Evolutionary conservation across 179 eudicot genomes (phyloP).

Genomic region (Gypsophila paniculata): DNA sequence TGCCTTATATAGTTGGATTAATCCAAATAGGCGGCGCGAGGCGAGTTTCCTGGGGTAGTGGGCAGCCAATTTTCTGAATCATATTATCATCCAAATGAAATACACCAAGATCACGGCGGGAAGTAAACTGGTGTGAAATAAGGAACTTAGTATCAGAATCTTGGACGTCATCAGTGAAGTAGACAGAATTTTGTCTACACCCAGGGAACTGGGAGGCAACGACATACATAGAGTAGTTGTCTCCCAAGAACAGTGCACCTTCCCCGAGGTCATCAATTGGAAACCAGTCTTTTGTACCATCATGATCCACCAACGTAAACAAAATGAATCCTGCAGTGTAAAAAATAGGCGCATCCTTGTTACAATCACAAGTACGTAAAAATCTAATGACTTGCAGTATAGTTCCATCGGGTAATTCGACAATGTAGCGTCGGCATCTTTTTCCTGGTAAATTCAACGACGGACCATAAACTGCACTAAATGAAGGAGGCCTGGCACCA

Average conservation of each 20-base stretch:
- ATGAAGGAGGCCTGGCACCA: background rate
- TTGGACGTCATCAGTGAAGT: constrained; percentile 18
- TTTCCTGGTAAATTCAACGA: background rate
- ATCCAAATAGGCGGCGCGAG: constrained; percentile 22
- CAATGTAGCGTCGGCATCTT: constrained; percentile 22
- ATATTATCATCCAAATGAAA: background rate
- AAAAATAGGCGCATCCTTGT: background rate
- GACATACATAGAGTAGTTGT: constrained; percentile 17
- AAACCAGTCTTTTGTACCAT: background rate
- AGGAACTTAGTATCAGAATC: constrained; percentile 12
- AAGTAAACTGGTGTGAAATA: constrained; percentile 6
- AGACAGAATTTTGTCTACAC: constrained; percentile 15
- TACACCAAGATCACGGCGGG: constrained; percentile 8
- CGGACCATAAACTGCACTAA: background rate
- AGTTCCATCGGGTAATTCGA: constrained; percentile 20
- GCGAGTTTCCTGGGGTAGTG: background rate
- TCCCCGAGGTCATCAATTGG: background rate
- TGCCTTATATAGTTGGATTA: constrained; percentile 11
- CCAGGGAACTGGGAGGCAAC: constrained; percentile 10
- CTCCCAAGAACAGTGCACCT: constrained; percentile 22
- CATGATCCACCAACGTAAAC: background rate
- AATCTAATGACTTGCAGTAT: constrained; percentile 21
- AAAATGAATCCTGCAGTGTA: constrained; percentile 7
- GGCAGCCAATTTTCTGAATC: background rate
- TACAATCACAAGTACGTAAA: background rate